These are phyloP conservation scores for Bipolaris victoriae DNA, from an alignment of 2,329 filamentous ascomycete species.

Conservation along the genomic window DNA sequence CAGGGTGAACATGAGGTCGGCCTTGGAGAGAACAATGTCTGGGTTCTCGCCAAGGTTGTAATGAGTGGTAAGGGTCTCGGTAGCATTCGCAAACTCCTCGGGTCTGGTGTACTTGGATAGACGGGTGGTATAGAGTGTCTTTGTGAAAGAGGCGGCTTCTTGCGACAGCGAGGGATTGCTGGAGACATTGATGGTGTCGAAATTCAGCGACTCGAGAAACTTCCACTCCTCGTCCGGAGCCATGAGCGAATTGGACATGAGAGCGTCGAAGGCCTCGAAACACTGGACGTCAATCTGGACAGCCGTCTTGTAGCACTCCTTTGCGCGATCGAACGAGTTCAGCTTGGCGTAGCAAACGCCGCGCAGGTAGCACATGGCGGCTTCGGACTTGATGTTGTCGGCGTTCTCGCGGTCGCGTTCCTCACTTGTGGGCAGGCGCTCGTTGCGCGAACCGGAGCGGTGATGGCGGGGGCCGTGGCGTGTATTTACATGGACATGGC, in stretches of 20 bases:
- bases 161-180: slow-evolving; percentile 73
- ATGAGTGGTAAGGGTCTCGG: slow-evolving; percentile 90
- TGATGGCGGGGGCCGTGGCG: slow-evolving; percentile 55
- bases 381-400: slow-evolving; percentile 83
- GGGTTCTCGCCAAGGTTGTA: slow-evolving; percentile 87
- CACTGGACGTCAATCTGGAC: slow-evolving; percentile 97
- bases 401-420: slow-evolving; percentile 72
- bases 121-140: slow-evolving; percentile 93
- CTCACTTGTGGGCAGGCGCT: slow-evolving; percentile 64
- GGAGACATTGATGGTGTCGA: slow-evolving; percentile 76
- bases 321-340: slow-evolving; percentile 95
- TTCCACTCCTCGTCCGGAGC: slow-evolving; percentile 86
- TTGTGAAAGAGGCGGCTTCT: slow-evolving; percentile 91
- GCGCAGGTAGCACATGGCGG: slow-evolving; percentile 94
- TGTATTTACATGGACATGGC: slow-evolving; percentile 64
- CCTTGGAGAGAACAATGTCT: slow-evolving; percentile 86
- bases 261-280: slow-evolving; percentile 96
- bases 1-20: slow-evolving; percentile 91
- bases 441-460: slow-evolving; percentile 55
- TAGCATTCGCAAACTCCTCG: slow-evolving; percentile 78
- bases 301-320: slow-evolving; percentile 98
- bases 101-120: slow-evolving; percentile 95
- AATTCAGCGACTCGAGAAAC: slow-evolving; percentile 87
- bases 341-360: slow-evolving; percentile 96
- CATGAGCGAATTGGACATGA: slow-evolving; percentile 96